Conservation (phyloP, 1,284 basidiomycete species). For the Paramarasmius palmivorus region DNA sequence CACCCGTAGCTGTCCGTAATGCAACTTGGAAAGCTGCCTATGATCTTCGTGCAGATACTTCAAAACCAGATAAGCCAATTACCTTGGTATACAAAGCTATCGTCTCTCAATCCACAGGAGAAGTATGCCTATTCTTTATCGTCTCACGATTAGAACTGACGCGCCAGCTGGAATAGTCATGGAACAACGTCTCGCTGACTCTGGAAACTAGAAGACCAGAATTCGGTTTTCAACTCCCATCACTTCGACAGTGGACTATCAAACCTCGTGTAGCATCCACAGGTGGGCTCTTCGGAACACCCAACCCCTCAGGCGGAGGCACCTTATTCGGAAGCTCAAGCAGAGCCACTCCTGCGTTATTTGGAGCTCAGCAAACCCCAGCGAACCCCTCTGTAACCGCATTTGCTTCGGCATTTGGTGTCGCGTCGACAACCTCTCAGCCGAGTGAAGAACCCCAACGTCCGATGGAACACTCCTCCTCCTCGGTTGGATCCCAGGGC, state of each 20-base stretch:
- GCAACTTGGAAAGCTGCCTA: conserved; percentile 33
- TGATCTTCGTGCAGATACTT: conserved; percentile 33
- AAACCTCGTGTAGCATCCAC: background rate
- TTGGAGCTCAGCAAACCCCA: too few relatives aligned
- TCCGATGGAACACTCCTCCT: conserved; percentile 3
- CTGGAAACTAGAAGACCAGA: conserved; percentile 28
- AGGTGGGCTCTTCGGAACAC: background rate
- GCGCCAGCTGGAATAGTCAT: conserved; percentile 15
- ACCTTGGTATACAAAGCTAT: conserved; percentile 32
- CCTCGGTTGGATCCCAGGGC: conserved; percentile 20
- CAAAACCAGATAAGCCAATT: conserved; percentile 29
- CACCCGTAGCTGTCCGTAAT: conserved; percentile 23
- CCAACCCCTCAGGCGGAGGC: background rate
- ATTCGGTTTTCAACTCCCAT: background rate
- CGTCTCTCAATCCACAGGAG: conserved; percentile 33
- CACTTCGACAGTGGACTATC: background rate
- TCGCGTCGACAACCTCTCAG: too few relatives aligned
- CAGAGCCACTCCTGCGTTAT: too few relatives aligned
- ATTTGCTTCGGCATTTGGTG: too few relatives aligned
- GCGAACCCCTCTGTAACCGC: too few relatives aligned
- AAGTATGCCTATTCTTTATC: conserved; percentile 19
- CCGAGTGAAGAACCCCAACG: too few relatives aligned
- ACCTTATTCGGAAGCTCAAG: too few relatives aligned
- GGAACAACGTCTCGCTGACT: conserved; percentile 26
- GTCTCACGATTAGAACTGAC: background rate